Conservation (phyloP, 225 moss, liverwort and hornwort species). For the Anthoceros angustus region DNA sequence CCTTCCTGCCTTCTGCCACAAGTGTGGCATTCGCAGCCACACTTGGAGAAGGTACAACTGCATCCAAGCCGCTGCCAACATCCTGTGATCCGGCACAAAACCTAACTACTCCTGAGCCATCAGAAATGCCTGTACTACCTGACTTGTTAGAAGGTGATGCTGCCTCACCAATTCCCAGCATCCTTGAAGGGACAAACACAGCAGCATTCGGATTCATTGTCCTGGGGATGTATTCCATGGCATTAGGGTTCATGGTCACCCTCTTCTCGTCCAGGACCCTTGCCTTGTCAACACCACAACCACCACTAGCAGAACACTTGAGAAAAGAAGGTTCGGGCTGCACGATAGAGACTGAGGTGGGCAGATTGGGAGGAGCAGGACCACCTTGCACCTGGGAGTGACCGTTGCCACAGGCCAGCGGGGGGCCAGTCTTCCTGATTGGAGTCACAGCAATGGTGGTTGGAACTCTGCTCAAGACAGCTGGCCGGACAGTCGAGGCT, state of each 20-base stretch:
- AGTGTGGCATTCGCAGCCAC: too few relatives aligned
- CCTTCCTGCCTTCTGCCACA: not conserved
- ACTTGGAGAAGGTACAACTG: too few relatives aligned
- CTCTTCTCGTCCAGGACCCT: not conserved
- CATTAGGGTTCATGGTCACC: not conserved
- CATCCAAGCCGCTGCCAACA: too few relatives aligned
- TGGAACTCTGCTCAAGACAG: not conserved
- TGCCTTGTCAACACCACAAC: too few relatives aligned
- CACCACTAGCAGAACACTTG: not conserved
- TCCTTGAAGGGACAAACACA: not conserved
- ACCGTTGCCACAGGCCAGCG: not conserved
- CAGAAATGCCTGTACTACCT: not conserved
- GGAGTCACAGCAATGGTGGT: conserved; percentile 1
- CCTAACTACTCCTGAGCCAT: not conserved
- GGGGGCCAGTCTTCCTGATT: not conserved
- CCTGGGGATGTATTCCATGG: not conserved
- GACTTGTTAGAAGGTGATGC: not conserved
- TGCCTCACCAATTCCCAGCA: not conserved
- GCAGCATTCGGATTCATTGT: conserved; percentile 1
- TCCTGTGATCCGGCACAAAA: too few relatives aligned
- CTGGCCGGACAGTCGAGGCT: not conserved
- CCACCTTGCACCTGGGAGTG: not conserved
- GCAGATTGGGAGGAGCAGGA: not conserved
- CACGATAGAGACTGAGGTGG: not conserved
- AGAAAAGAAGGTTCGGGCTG: not conserved